Percentiles rank a stretch among this genome's conserved stretches.
Conservation (phyloP, 2,329 filamentous ascomycete genomes). For the Arthrobotrys entomopaga region DNA sequence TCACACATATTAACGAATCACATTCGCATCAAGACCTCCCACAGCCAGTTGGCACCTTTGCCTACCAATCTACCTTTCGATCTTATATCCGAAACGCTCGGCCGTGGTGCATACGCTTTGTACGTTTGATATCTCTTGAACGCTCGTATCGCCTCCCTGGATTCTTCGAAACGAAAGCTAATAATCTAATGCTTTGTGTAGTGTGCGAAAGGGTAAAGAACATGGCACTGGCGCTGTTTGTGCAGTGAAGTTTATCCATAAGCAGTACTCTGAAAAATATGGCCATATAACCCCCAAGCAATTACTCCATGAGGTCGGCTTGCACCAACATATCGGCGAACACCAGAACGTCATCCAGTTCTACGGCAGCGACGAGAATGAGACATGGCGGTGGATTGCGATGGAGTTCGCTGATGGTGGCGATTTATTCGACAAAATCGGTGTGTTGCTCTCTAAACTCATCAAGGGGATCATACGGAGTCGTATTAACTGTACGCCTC, state of each 20-base stretch:
- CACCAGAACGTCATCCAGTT: constrained; percentile 95
- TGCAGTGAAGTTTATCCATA: constrained; percentile 98
- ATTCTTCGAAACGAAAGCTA: constrained; percentile 24
- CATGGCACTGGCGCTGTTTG: constrained; percentile 71
- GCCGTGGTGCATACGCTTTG: constrained; percentile 97
- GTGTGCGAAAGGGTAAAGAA: constrained; percentile 83
- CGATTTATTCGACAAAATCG: constrained; percentile 97
- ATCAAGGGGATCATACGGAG: constrained; percentile 1
- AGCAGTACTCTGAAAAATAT: constrained; percentile 88
- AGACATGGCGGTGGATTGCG: constrained; percentile 92
- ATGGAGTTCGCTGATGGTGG: constrained; percentile 97
- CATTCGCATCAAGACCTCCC: constrained; percentile 26
- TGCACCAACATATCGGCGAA: constrained; percentile 87
- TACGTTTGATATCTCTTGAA: constrained; percentile 64
- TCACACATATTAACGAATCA: constrained; percentile 1
- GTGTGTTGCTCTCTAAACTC: constrained; percentile 29
- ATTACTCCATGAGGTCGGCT: constrained; percentile 86
- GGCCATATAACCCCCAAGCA: constrained; percentile 90
- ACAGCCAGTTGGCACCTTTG: constrained; percentile 79
- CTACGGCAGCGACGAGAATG: constrained; percentile 86
- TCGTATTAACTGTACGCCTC: neutral
- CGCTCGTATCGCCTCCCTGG: no score
- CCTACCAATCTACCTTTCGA: constrained; percentile 88
- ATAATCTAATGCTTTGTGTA: constrained; percentile 61
- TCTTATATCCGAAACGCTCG: constrained; percentile 95